Conservation (phyloP, 2,329 filamentous ascomycete species). For the Diaporthe australafricana region DNA sequence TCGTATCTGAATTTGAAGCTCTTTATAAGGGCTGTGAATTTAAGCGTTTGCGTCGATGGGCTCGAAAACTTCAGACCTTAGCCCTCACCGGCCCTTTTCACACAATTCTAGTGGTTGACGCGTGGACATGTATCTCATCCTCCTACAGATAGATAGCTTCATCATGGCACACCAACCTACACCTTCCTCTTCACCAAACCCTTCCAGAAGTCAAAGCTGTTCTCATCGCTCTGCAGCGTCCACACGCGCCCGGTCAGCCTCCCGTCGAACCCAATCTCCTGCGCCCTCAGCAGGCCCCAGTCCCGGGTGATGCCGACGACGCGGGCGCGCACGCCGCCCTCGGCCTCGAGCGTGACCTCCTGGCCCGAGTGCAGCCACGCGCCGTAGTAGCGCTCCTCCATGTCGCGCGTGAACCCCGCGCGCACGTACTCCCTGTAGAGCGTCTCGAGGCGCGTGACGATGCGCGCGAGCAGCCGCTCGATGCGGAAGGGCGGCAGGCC, state of each 20-base stretch:
- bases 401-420: conserved; percentile 77
- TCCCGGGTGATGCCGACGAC: conserved; percentile 92
- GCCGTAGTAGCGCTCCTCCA: conserved; percentile 83
- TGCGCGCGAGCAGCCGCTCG: conserved; percentile 84
- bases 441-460: conserved; percentile 81
- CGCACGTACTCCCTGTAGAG: conserved; percentile 81
- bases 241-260: conserved; percentile 81
- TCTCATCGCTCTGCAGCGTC: conserved; percentile 93
- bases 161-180: conserved; percentile 46
- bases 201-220: conserved; percentile 98
- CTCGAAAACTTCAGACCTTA: not conserved
- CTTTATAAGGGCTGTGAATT: too few species aligned
- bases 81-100: not conserved
- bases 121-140: not conserved
- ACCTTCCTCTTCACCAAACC: conserved; percentile 86
- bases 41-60: not conserved
- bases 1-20: too few species aligned
- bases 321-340: conserved; percentile 78
- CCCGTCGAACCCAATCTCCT: conserved; percentile 82
- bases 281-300: conserved; percentile 87
- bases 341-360: conserved; percentile 79
- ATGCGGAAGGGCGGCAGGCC: conserved; percentile 70
- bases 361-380: conserved; percentile 88
- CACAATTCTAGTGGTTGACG: not conserved
- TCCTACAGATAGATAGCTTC: not conserved